These are phyloP conservation scores for Leccinum disarticulatum DNA, from an alignment of 768 basidiomycete genomes.

Conservation along the genomic window DNA sequence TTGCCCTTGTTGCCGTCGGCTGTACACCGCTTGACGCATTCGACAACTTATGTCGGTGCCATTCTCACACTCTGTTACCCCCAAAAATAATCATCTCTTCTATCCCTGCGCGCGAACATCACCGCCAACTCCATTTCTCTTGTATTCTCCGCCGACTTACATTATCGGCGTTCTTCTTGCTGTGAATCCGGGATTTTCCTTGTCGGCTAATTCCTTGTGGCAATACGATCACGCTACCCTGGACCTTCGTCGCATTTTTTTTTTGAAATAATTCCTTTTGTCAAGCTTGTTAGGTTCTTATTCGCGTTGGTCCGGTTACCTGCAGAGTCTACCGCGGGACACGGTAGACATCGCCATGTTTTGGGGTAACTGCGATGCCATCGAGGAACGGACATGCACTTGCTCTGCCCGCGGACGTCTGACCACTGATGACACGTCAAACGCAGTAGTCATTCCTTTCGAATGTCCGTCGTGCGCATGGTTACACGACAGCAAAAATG, in stretches of 20 bases:
- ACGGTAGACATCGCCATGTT: conserved; percentile 60
- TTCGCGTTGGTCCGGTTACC: conserved; percentile 66
- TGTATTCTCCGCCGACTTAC: conserved; percentile 12
- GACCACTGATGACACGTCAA: conserved; percentile 8
- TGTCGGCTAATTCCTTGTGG: conserved; percentile 11
- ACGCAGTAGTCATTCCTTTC: conserved; percentile 1
- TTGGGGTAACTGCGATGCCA: conserved; percentile 44
- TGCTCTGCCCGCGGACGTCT: conserved; percentile 17
- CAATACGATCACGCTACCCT: conserved; percentile 9
- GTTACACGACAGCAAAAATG: conserved; percentile 30
- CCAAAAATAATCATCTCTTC: conserved; percentile 19
- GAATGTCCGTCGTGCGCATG: conserved; percentile 21
- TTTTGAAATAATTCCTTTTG: conserved; percentile 12
- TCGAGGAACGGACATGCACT: conserved; percentile 16
- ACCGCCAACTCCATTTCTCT: conserved; percentile 17
- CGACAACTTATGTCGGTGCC: conserved; percentile 6
- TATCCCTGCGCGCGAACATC: conserved; percentile 23
- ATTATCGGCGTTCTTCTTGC: conserved; percentile 12
- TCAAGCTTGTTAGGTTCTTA: conserved; percentile 45
- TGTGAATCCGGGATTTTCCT: conserved; percentile 29
- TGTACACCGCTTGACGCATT: conserved; percentile 12
- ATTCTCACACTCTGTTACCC: conserved; percentile 13
- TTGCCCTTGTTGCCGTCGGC: conserved; percentile 10
- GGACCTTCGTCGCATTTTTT: conserved; percentile 1
- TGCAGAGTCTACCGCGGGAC: conserved; percentile 58